Percentiles rank a stretch among this genome's conserved stretches.
These are phyloP conservation scores for Phyllosticta citriasiana DNA, from an alignment of 2,329 filamentous ascomycete species.

Conservation along the genomic window DNA sequence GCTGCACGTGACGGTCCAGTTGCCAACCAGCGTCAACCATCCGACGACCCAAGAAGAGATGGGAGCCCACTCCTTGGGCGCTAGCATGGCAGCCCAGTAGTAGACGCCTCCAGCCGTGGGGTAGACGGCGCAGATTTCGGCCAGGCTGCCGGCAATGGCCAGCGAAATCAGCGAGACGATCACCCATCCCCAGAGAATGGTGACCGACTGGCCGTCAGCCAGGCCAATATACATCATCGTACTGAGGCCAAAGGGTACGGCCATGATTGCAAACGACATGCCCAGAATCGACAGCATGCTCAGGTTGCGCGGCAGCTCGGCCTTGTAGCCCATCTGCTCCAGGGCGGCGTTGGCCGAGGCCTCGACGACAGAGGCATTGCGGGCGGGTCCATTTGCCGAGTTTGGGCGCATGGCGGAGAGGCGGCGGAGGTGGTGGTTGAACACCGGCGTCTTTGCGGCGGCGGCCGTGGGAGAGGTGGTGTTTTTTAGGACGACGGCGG, in stretches of 20 bases:
- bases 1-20: slow-evolving; percentile 55
- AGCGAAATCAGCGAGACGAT: slow-evolving; percentile 54
- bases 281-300: slow-evolving; percentile 62
- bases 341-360: slow-evolving; percentile 47
- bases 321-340: slow-evolving; percentile 58
- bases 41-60: slow-evolving; percentile 61
- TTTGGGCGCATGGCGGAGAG: slow-evolving; percentile 4
- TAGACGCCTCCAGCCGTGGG: slow-evolving; percentile 61
- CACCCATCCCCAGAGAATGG: slow-evolving; percentile 61
- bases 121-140: slow-evolving; percentile 60
- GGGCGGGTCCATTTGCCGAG: not conserved
- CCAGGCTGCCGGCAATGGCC: slow-evolving; percentile 55
- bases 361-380: slow-evolving; percentile 7
- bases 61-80: slow-evolving; percentile 54
- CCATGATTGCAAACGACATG: slow-evolving; percentile 64
- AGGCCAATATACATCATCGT: slow-evolving; percentile 61
- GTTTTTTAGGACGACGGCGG: not conserved
- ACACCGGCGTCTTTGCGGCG: not conserved
- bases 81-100: slow-evolving; percentile 59
- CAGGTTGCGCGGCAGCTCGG: slow-evolving; percentile 55
- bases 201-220: slow-evolving; percentile 58
- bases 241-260: slow-evolving; percentile 56
- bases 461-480: not conserved
- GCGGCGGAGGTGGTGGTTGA: slow-evolving; percentile 1
- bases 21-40: slow-evolving; percentile 62